A percentile compares a stretch with the other conserved stretches of the same genome.
These are phyloP conservation scores for Neonectria sp. DNA, from an alignment of 2,329 filamentous ascomycete species.

Conservation along the genomic window DNA sequence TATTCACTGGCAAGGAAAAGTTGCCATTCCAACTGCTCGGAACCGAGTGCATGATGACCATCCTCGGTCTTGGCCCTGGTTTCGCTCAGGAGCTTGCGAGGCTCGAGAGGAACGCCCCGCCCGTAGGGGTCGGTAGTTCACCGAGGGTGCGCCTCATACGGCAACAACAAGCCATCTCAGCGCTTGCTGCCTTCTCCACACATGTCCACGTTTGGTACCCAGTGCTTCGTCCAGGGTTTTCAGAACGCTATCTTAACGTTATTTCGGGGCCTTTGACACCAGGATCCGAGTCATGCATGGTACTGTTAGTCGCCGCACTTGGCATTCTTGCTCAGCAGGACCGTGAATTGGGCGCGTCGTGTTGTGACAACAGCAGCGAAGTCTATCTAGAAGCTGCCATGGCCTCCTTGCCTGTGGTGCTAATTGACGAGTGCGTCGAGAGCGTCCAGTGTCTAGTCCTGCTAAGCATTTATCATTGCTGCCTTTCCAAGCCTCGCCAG, in stretches of 20 bases:
- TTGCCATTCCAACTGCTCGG: slow-evolving; percentile 16
- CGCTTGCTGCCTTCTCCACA: slow-evolving; percentile 24
- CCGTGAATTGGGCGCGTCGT: slow-evolving; percentile 6
- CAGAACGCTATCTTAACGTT: slow-evolving; percentile 11
- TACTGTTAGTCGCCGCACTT: slow-evolving; percentile 9
- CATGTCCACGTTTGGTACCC: slow-evolving; percentile 26
- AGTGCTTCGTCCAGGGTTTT: slow-evolving; percentile 15
- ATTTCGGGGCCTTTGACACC: slow-evolving; percentile 10
- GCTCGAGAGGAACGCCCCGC: slow-evolving; percentile 3
- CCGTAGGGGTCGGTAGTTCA: slow-evolving; percentile 5
- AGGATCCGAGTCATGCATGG: slow-evolving; percentile 15
- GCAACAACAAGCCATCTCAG: slow-evolving; percentile 19
- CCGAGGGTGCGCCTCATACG: slow-evolving; percentile 21
- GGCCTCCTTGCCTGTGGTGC: slow-evolving; percentile 9
- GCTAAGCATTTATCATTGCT: slow-evolving; percentile 18
- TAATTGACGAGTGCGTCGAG: slow-evolving; percentile 11
- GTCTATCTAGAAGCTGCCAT: slow-evolving; percentile 14
- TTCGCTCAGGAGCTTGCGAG: slow-evolving; percentile 16
- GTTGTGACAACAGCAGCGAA: slow-evolving; percentile 10
- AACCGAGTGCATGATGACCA: slow-evolving; percentile 16
- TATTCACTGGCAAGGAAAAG: slow-evolving; percentile 14
- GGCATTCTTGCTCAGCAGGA: slow-evolving; percentile 17
- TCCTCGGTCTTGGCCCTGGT: slow-evolving; percentile 16
- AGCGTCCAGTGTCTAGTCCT: slow-evolving; percentile 12
- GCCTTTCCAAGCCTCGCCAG: slow-evolving; percentile 13